Base-by-base conservation (phyloP, 495 filamentous ascomycete genomes). In the Parachaetomium inaequale region DNA sequence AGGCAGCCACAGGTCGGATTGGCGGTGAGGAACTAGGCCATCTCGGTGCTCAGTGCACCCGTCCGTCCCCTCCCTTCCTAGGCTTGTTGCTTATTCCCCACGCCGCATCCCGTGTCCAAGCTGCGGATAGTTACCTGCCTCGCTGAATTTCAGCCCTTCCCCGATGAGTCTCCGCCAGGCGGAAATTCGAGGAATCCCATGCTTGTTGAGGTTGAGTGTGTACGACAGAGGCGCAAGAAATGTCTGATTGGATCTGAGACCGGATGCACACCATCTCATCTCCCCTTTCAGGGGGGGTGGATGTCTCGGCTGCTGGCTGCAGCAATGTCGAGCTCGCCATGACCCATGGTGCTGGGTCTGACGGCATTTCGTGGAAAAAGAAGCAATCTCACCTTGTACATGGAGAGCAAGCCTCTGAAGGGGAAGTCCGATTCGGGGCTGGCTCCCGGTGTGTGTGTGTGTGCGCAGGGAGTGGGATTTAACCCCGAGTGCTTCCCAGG, bases 41-140 rank as follows among this genome's bases (percentile, higher is more conserved):
- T 8, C 36, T 42, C 4, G 21, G 12, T 42, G 36, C 10, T 38
- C 25, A 10, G 5, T 32, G 49, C 49, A 5, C 14, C 49, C 14
- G 4, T 19, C 14, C 28, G 8, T 51, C 25, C 25, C n/a, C 31
- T 23, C 19, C 17, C 7, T 36, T 19, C 26, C 21, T 6, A 10
- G 43, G 29, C 31, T 40, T 8, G 6, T 45, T 42, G 19, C 31
- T 29, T 55, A 42, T 57, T 21, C 25, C 40, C 40, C 34, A 55
- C 53, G 55, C 55, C 8, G 7, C 40, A 43, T 55, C 52, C 53
- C 53, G 53, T 36, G 36, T 29, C 28, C 49, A 50, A 15, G 38
- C 23, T 17, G 1, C 15, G 14, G 50, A 23, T 6, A n/a, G n/a
- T n/a, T n/a, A n/a, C n/a, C n/a, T n/a, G n/a, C n/a, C n/a, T n/a